Conservation (phyloP, 176 grass and related monocot genomes). For the Secale cereale region DNA sequence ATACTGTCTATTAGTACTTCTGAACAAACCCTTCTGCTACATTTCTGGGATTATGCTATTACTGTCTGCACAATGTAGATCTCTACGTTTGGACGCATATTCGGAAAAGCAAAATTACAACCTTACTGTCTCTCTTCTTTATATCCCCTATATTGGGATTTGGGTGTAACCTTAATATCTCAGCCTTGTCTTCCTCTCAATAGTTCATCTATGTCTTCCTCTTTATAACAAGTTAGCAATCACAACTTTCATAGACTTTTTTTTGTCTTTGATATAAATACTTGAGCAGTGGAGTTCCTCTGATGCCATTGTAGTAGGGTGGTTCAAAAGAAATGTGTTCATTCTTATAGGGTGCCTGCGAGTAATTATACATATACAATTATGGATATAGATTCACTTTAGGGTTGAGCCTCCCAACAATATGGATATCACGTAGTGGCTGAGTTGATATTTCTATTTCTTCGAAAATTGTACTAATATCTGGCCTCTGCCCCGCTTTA, state of each 20-base stretch:
- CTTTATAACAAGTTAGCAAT: background rate
- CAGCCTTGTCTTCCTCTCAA: background rate
- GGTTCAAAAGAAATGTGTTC: background rate
- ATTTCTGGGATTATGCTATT: conserved; percentile 3
- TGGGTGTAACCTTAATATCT: background rate
- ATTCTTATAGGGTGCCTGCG: background rate
- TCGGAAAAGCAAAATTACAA: background rate
- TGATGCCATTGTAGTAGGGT: background rate
- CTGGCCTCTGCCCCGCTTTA: background rate
- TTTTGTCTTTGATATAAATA: background rate
- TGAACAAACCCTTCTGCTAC: background rate
- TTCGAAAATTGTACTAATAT: background rate
- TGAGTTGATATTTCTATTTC: background rate
- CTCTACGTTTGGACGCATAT: background rate
- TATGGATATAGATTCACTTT: conserved; percentile 1
- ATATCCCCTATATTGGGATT: background rate
- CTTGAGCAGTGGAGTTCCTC: background rate
- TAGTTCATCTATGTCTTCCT: background rate
- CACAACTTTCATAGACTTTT: background rate
- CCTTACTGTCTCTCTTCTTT: background rate
- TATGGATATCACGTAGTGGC: background rate
- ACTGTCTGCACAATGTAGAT: background rate
- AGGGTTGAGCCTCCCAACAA: background rate
- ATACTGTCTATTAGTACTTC: background rate
- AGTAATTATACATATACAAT: background rate